These are phyloP conservation scores for Ophiostoma australiae DNA, from an alignment of 2,329 filamentous ascomycete genomes.

Conservation along the genomic window DNA sequence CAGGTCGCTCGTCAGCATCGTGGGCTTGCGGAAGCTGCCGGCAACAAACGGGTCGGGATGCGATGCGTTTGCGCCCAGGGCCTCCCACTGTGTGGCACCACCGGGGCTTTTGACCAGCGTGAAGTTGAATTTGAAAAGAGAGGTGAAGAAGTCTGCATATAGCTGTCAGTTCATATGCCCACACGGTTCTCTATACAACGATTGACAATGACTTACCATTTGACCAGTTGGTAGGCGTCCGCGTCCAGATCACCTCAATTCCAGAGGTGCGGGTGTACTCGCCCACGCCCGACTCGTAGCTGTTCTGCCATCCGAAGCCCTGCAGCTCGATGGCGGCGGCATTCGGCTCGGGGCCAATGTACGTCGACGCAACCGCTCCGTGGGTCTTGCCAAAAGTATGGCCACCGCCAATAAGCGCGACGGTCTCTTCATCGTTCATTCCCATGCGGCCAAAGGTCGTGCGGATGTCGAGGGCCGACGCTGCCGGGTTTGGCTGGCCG, in stretches of 20 bases:
- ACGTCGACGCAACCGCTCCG: slow-evolving; percentile 59
- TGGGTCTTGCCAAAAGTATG: slow-evolving; percentile 80
- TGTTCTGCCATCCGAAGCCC: slow-evolving; percentile 69
- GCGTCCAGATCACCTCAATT: slow-evolving; percentile 75
- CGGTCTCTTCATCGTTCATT: slow-evolving; percentile 79
- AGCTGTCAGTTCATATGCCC: background rate
- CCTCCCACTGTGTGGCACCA: slow-evolving; percentile 72
- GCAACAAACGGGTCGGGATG: slow-evolving; percentile 68
- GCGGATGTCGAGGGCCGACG: slow-evolving; percentile 67
- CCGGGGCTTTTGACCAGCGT: slow-evolving; percentile 69
- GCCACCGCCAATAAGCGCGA: slow-evolving; percentile 71
- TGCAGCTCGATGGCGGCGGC: slow-evolving; percentile 60
- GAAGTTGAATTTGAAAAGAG: slow-evolving; percentile 75
- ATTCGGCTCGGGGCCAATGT: slow-evolving; percentile 64
- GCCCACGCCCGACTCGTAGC: slow-evolving; percentile 61
- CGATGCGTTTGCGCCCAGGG: slow-evolving; percentile 60
- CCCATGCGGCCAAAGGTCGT: slow-evolving; percentile 73
- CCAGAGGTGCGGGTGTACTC: slow-evolving; percentile 69
- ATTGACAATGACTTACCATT: slow-evolving; percentile 39
- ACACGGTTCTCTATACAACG: background rate
- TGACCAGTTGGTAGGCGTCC: slow-evolving; percentile 70
- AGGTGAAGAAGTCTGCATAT: slow-evolving; percentile 57
- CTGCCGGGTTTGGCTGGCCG: slow-evolving; percentile 63
- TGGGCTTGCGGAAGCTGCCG: slow-evolving; percentile 67
- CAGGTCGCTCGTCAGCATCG: slow-evolving; percentile 72